Conservation (phyloP, 1,284 basidiomycete species). For the Malassezia slooffiae region DNA sequence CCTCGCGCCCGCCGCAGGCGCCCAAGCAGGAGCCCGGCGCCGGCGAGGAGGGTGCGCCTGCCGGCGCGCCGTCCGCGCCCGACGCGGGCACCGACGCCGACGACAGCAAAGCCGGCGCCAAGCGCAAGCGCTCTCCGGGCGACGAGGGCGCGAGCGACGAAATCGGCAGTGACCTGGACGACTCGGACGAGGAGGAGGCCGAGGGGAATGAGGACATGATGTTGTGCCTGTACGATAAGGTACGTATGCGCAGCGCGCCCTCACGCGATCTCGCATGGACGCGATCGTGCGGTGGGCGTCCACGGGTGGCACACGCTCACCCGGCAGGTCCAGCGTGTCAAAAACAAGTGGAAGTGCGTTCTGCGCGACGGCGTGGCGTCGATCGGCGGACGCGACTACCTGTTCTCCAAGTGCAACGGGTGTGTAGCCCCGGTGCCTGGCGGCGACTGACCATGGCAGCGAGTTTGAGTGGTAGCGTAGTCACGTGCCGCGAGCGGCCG, state of each 20-base stretch:
- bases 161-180: conserved; percentile 91
- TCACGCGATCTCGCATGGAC: no score
- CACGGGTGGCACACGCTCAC: neutral
- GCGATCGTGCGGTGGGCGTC: no score
- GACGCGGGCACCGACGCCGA: neutral
- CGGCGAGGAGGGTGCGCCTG: conserved; percentile 5
- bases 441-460: no score
- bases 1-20: no score
- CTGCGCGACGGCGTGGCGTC: conserved; percentile 97
- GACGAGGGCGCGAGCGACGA: conserved; percentile 56
- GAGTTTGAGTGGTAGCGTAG: conserved; percentile 15
- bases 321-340: conserved; percentile 77
- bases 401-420: conserved; percentile 81
- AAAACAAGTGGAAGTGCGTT: conserved; percentile 99
- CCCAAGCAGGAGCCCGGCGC: conserved; percentile 23
- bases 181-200: conserved; percentile 59
- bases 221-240: conserved; percentile 98
- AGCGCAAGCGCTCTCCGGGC: conserved; percentile 39
- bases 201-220: conserved; percentile 66
- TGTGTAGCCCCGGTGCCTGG: conserved; percentile 17
- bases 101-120: conserved; percentile 14
- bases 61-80: neutral
- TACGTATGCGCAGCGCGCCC: conserved; percentile 47
- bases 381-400: conserved; percentile 89
- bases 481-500: no score